Base-by-base conservation (phyloP, 495 filamentous ascomycete genomes). In the Letharia lupina region DNA sequence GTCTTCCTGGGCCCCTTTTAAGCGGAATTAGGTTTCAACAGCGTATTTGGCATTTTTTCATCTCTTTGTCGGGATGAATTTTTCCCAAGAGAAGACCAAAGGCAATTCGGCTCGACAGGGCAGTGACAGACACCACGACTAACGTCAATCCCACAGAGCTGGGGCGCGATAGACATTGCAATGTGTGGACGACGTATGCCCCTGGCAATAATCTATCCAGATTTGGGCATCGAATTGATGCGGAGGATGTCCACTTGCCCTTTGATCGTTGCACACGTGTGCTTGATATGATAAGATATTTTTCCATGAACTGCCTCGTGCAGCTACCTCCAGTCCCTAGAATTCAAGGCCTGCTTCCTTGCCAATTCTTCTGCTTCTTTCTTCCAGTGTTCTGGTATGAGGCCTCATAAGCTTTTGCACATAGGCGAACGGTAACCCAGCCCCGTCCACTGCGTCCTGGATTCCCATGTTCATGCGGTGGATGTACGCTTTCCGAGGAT, bases 391-490 rank as follows among this genome's bases (percentile, higher is more conserved):
- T 47, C 70, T 15, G 78, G 83, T 70, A 90, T 85, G 71, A 78
- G 69, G 73, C 71, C 87, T 78, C 67, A 90, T 74, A 42, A 84
- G 81, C 67, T 75, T 75, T 33, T 83, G 75, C 60, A 88, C 78
- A 77, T 86, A 91, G 39, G 68, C 65, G 66, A 69, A 62, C 35
- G 86, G 82, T 67, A 91, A 75, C 16, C 86, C 87, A 68, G 81
- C 70, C 35, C 66, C 70, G 15, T 54, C n/a, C 62, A 83, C 66
- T 8, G 84, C 86, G 77, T 91, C 87, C 62, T 72, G 67, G 69
- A 90, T 81, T 9, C 85, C 88, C 64, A 75, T 77, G 71, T 91
- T 90, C 81, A 91, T 90, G 59, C 88, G 73, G 31, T 77, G 72
- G 45, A 90, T 77, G 73, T 90, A 91, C 75, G 90, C 88, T 23